phyloP scores from a whole-genome alignment of 441 rosid species.

The Erodium moschatum region DNA sequence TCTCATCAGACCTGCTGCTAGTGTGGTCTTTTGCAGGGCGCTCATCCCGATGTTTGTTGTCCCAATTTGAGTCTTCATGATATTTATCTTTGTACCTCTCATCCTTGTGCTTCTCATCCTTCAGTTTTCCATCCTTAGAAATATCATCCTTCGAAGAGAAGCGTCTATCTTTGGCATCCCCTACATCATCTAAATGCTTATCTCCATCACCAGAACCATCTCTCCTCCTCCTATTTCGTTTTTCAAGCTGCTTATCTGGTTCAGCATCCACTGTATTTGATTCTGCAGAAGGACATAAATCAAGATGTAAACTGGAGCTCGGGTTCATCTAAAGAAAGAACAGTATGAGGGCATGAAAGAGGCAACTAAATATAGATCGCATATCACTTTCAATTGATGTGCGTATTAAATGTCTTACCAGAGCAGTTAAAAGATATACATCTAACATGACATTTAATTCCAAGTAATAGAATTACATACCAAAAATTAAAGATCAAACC shows the following conservation, averaged over 20 bases:
- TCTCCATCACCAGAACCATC: constrained; percentile 53
- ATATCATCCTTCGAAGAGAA: constrained; percentile 41
- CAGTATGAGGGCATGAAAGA: neutral
- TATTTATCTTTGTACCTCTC: constrained; percentile 47
- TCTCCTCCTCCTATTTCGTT: constrained; percentile 54
- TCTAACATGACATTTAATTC: neutral
- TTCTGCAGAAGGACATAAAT: constrained; percentile 37
- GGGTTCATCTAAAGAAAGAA: neutral
- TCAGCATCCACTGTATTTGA: constrained; percentile 42
- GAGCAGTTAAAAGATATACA: neutral
- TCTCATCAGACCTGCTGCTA: constrained; percentile 51
- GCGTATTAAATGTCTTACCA: neutral
- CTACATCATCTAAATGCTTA: constrained; percentile 53
- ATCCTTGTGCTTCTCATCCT: constrained; percentile 62
- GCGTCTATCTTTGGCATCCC: constrained; percentile 34
- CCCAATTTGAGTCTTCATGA: constrained; percentile 45
- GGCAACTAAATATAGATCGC: neutral
- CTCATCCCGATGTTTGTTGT: constrained; percentile 51
- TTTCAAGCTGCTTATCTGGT: constrained; percentile 46
- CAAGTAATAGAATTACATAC: neutral
- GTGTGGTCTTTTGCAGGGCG: constrained; percentile 44
- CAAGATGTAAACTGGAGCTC: constrained; percentile 8
- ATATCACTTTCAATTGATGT: constrained; percentile 2
- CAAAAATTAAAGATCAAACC: neutral
- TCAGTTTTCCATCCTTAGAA: constrained; percentile 48